phyloP scores from a whole-genome alignment of 768 basidiomycete genomes.

The Suillus decipiens region DNA sequence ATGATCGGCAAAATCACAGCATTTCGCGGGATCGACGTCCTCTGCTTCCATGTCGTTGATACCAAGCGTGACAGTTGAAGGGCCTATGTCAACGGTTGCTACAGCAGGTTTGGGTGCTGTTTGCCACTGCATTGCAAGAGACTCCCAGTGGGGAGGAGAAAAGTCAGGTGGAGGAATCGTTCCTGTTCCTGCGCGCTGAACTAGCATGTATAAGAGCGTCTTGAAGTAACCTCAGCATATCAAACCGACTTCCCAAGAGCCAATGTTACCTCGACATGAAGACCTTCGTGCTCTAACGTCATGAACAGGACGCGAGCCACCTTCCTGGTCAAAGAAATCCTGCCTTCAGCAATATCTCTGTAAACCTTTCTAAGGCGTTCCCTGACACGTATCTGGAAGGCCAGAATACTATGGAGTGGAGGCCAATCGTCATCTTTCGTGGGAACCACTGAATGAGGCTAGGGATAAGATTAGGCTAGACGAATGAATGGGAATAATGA shows the following conservation, averaged over 20 bases:
- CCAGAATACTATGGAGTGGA: conserved; percentile 61
- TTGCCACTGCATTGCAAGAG: conserved; percentile 50
- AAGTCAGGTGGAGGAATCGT: conserved; percentile 82
- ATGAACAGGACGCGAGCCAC: conserved; percentile 84
- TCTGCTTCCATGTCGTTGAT: conserved; percentile 81
- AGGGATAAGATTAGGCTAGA: conserved; percentile 12
- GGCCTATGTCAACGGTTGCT: conserved; percentile 56
- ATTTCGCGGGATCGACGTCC: conserved; percentile 44
- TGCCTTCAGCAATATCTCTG: conserved; percentile 59
- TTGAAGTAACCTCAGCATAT: conserved; percentile 21
- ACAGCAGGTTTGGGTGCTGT: conserved; percentile 42
- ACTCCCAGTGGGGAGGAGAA: conserved; percentile 67
- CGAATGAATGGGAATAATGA: not conserved
- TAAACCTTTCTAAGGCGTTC: conserved; percentile 73
- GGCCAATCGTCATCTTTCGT: conserved; percentile 86
- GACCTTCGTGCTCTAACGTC: conserved; percentile 87
- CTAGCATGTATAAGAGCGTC: conserved; percentile 93
- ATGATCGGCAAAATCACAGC: conserved; percentile 49
- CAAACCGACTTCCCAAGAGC: conserved; percentile 3
- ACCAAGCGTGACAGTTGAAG: conserved; percentile 64
- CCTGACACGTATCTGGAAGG: conserved; percentile 79
- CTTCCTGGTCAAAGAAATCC: conserved; percentile 55
- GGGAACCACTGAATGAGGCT: conserved; percentile 93
- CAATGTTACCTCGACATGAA: conserved; percentile 71
- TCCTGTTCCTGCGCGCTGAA: conserved; percentile 77